Evolutionary conservation across 164 flowering plant genomes (phyloP), one percentile per base, ranked within the genome.

Genomic region (Umbilicus rupestris): DNA sequence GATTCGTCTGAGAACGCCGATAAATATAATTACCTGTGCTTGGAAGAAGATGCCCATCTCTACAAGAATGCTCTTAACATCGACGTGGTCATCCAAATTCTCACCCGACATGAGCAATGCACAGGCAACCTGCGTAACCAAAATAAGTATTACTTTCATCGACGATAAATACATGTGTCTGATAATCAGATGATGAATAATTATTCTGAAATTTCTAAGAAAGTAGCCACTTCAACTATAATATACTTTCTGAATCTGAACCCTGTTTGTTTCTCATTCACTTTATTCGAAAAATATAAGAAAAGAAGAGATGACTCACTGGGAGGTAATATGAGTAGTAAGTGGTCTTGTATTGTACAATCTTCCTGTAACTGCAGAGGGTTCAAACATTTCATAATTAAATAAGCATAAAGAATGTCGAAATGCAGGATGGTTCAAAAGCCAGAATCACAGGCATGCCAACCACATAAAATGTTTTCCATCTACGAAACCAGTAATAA

Each of bases 1-100:
- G 10, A n/a, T 63, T 20, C 16, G 11, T 64, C 15, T 46, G 17
- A 1, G 33, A 16, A 49, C 29, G 46, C 16, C 11, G 63, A 63
- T 47, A 22, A 59, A 73, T 66, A 63, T 47, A 22, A 59, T 74
- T 66, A 89, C 98, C 97, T 94, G 97, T 11, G 91, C 97, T 91
- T 94, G 99, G 68, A 94, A 94, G 76, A 91, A 94, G 58, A 77
- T 88, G 60, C 97, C 97, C 97, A 94, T 91, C 42, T 91, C 96
- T 64, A 91, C 73, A 49, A 94, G 92, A 73, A 85, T 79, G 73
- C 89, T 73, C 81, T 89, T 85, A 20, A 84, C 96, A 70, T 78
- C 82, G 65, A 45, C 19, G 71, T 89, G 97, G 49, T 85, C 77
- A 42, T 91, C 96, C 70, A 91, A 77, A 70, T 88, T 76, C 83